Conservation (phyloP, 1,284 basidiomycete species). For the Sphaerobolus stellatus region DNA sequence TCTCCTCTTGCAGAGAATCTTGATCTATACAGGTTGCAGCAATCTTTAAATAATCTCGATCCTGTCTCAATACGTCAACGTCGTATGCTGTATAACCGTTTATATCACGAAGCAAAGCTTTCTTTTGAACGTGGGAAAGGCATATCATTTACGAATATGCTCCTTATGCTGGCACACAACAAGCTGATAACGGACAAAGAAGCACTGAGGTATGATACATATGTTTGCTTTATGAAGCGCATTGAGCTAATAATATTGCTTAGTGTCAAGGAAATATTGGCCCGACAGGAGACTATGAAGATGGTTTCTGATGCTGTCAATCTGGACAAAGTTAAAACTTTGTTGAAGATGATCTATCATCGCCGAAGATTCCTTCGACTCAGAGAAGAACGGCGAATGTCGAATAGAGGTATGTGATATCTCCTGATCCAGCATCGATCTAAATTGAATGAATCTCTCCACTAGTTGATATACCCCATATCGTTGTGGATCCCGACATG, state of each 20-base stretch:
- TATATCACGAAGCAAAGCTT: conserved; percentile 85
- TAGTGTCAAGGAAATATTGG: conserved; percentile 81
- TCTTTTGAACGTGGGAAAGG: conserved; percentile 72
- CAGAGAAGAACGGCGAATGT: conserved; percentile 36
- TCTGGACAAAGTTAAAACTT: conserved; percentile 77
- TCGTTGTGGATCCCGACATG: conserved; percentile 54
- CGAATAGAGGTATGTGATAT: conserved; percentile 21
- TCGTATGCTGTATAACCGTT: conserved; percentile 66
- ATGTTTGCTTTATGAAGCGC: conserved; percentile 11
- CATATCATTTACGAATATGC: conserved; percentile 91
- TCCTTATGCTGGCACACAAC: conserved; percentile 86
- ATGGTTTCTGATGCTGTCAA: conserved; percentile 81
- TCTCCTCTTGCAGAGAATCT: conserved; percentile 48
- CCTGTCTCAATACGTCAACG: conserved; percentile 60
- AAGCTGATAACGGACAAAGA: conserved; percentile 89
- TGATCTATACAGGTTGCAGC: conserved; percentile 64
- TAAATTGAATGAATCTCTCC: not conserved
- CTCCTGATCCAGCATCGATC: conserved; percentile 6
- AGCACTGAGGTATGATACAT: conserved; percentile 70
- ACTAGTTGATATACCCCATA: conserved; percentile 59
- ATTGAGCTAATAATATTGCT: not conserved
- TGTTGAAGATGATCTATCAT: conserved; percentile 73
- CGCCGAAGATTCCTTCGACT: conserved; percentile 64
- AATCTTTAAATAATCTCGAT: conserved; percentile 64
- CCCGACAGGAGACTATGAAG: conserved; percentile 73